These are phyloP conservation scores for Fragilaria crotonensis DNA, from an alignment of 108 stramenopile species.

Conservation along the genomic window DNA sequence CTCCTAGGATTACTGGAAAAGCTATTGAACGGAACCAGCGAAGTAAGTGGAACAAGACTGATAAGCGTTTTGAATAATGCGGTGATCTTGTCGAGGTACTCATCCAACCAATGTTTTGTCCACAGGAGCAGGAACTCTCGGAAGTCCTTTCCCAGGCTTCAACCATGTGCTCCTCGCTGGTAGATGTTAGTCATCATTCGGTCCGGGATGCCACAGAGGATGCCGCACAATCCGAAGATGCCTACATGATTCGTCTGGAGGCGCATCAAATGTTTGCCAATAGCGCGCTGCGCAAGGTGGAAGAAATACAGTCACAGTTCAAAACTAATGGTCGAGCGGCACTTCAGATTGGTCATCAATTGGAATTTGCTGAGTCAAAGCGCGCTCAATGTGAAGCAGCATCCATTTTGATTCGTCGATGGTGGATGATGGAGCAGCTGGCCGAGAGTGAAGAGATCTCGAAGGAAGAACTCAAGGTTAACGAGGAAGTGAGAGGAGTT, in stretches of 20 bases:
- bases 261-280: constrained; percentile 63
- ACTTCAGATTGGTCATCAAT: constrained; percentile 70
- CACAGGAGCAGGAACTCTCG: constrained; percentile 65
- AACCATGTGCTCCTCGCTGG: constrained; percentile 46
- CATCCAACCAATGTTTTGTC: background rate
- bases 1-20: constrained; percentile 57
- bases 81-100: background rate
- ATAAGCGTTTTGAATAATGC: no score
- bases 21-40: constrained; percentile 47
- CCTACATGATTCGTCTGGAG: constrained; percentile 73
- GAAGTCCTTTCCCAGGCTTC: constrained; percentile 59
- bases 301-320: constrained; percentile 74
- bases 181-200: constrained; percentile 51
- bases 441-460: constrained; percentile 69
- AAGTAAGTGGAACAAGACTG: constrained; percentile 28
- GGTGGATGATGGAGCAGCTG: constrained; percentile 83
- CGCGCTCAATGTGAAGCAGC: constrained; percentile 73
- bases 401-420: constrained; percentile 63
- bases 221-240: constrained; percentile 50
- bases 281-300: constrained; percentile 45
- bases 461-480: constrained; percentile 52
- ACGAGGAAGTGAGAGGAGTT: constrained; percentile 65
- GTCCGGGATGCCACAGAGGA: constrained; percentile 57
- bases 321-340: constrained; percentile 70
- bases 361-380: constrained; percentile 78